These are phyloP conservation scores for Rosa lucieae DNA, from an alignment of 306 rosid species.

Conservation along the genomic window DNA sequence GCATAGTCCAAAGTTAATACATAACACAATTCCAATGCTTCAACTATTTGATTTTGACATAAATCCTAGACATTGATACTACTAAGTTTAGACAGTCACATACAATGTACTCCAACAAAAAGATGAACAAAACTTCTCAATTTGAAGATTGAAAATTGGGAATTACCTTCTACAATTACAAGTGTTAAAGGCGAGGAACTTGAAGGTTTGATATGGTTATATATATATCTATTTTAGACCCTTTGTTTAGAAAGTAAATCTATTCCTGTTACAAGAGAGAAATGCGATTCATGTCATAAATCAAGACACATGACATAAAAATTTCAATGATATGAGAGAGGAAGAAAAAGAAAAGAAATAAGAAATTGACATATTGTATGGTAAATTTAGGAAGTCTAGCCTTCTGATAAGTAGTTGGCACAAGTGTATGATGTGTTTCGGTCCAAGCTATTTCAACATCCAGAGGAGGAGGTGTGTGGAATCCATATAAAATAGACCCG, in stretches of 20 bases:
- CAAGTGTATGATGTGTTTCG: constrained; percentile 21
- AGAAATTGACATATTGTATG: not conserved
- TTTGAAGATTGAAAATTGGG: constrained; percentile 1
- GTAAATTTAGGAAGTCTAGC: constrained; percentile 19
- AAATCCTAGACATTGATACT: not conserved
- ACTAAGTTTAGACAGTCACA: not conserved
- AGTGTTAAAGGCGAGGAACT: constrained; percentile 39
- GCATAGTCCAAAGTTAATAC: not conserved
- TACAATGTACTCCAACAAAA: not conserved
- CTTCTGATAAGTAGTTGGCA: constrained; percentile 38
- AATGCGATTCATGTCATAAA: not conserved
- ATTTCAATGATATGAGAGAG: not conserved
- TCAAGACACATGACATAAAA: not conserved
- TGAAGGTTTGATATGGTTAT: constrained; percentile 37
- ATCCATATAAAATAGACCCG: constrained; percentile 51
- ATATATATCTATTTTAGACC: constrained; percentile 37
- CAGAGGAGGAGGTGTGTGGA: constrained; percentile 39
- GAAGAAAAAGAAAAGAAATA: not conserved
- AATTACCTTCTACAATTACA: constrained; percentile 46
- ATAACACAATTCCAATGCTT: not conserved
- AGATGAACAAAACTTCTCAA: not conserved
- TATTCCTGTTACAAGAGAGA: constrained; percentile 41
- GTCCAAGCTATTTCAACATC: constrained; percentile 46
- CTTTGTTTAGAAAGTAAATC: constrained; percentile 43
- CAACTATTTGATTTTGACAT: not conserved